phyloP scores from a whole-genome alignment of 2,329 filamentous ascomycete genomes.

The Colletotrichum melonis region DNA sequence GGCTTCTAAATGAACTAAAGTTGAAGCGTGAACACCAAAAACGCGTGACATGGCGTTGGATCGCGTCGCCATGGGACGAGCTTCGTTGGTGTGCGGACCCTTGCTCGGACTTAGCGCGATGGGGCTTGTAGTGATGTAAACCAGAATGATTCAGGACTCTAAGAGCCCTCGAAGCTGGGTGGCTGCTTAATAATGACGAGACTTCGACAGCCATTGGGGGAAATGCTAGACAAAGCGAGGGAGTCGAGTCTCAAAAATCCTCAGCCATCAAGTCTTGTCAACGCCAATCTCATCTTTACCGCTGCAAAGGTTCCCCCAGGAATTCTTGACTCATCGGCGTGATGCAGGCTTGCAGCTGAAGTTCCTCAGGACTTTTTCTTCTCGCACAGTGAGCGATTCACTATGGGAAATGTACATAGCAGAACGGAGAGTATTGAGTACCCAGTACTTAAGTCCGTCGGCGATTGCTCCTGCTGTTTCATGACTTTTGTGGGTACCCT shows the following conservation, averaged over 20 bases:
- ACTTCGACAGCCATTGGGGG: not conserved
- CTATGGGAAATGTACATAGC: too few relatives aligned
- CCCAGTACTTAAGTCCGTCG: not conserved
- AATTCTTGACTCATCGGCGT: conserved; percentile 5
- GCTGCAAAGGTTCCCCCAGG: not conserved
- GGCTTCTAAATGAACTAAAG: not conserved
- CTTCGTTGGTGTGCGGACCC: conserved; percentile 26
- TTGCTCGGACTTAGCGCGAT: conserved; percentile 18
- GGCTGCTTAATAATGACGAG: conserved; percentile 11
- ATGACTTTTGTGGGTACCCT: conserved; percentile 16
- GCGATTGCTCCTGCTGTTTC: conserved; percentile 13
- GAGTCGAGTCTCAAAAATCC: not conserved
- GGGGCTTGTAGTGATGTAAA: conserved; percentile 5
- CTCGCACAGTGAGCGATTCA: not conserved
- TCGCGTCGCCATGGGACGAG: conserved; percentile 28
- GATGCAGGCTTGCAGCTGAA: not conserved
- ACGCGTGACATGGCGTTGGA: conserved; percentile 27
- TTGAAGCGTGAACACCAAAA: not conserved
- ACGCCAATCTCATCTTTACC: not conserved
- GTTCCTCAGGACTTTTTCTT: not conserved
- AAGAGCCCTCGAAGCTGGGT: not conserved
- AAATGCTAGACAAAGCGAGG: not conserved
- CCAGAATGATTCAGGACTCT: not conserved
- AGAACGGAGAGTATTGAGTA: not conserved
- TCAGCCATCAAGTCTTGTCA: not conserved